Percentiles rank a stretch among this genome's conserved stretches.
Evolutionary conservation across 768 basidiomycete genomes (phyloP).

Genomic region (Hirschioporus abietinus): DNA sequence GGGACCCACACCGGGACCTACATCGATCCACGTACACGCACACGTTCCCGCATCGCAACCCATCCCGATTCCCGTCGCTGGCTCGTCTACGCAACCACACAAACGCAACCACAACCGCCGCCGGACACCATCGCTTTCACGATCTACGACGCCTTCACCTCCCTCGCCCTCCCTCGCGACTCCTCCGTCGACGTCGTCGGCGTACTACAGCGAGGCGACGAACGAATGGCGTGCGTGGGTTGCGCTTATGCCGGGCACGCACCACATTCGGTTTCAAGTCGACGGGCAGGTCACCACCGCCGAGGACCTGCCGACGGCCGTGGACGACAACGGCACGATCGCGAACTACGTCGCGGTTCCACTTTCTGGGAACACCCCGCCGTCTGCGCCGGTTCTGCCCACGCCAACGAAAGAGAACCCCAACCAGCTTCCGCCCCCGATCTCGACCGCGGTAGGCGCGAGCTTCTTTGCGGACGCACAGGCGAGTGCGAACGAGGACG

Average conservation of each 20-base stretch:
- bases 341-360: constrained; percentile 89
- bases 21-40: constrained; percentile 4
- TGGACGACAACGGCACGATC: constrained; percentile 89
- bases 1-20: not conserved
- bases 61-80: not conserved
- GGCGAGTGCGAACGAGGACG: constrained; percentile 25
- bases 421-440: constrained; percentile 11
- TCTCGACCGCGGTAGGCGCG: not conserved
- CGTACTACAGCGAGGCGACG: constrained; percentile 1
- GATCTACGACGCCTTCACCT: constrained; percentile 1
- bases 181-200: not conserved
- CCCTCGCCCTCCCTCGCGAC: constrained; percentile 2
- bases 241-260: constrained; percentile 78
- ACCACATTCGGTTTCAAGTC: constrained; percentile 92
- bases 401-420: constrained; percentile 11
- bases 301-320: constrained; percentile 77
- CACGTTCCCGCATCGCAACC: not conserved
- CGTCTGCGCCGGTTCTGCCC: constrained; percentile 26
- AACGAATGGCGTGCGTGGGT: constrained; percentile 35
- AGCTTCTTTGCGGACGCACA: constrained; percentile 14
- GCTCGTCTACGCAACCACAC: constrained; percentile 7
- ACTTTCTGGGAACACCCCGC: constrained; percentile 23
- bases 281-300: constrained; percentile 83
- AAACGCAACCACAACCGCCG: constrained; percentile 15
- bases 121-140: constrained; percentile 13